phyloP scores from a whole-genome alignment of 164 flowering plant genomes.

The Cinnamomum chago region DNA sequence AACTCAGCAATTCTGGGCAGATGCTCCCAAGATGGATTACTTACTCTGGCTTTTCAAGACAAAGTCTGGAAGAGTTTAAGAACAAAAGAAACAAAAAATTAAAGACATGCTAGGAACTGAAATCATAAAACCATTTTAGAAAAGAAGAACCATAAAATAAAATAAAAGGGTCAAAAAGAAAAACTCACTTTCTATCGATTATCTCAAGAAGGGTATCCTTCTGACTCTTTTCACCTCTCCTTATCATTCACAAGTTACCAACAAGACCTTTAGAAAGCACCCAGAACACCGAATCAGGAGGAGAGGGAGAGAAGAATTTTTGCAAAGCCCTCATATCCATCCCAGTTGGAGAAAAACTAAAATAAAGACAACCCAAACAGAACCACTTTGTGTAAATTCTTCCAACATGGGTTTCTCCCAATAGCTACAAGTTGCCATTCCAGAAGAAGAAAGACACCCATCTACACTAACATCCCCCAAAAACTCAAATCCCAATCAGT shows the following conservation, averaged over 20 bases:
- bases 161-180: background rate
- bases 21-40: background rate
- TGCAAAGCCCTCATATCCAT: background rate
- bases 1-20: background rate
- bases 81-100: background rate
- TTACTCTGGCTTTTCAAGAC: background rate
- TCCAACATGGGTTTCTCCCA: background rate
- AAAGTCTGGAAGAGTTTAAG: background rate
- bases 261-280: background rate
- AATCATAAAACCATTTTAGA: background rate
- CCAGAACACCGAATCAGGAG: background rate
- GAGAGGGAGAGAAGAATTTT: background rate
- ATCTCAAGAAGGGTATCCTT: background rate
- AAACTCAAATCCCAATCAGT: background rate
- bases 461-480: background rate
- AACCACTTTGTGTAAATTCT: background rate
- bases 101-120: background rate
- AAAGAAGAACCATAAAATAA: background rate
- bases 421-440: background rate
- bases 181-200: background rate
- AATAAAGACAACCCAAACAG: background rate
- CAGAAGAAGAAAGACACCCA: background rate
- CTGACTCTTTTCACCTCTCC: background rate
- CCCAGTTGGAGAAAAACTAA: background rate
- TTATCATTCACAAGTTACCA: background rate